phyloP scores from a whole-genome alignment of 805 yeast genomes.

The Sugiyamaella smithiae region DNA sequence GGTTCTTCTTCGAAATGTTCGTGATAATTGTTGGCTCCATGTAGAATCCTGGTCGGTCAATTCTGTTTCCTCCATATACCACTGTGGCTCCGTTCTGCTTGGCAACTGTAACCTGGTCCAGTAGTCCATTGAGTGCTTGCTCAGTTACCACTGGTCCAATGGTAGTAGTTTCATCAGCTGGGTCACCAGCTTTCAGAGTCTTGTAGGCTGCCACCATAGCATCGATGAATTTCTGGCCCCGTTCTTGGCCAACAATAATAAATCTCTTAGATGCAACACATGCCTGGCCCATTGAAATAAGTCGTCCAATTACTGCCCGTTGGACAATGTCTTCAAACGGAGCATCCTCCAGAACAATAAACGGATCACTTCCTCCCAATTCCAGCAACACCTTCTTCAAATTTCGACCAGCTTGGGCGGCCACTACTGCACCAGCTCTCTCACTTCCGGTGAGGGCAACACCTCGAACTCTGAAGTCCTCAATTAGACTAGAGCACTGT shows the following conservation, averaged over 20 bases:
- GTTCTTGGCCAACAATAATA: constrained; percentile 14
- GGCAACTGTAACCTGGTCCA: constrained; percentile 51
- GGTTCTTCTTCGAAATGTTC: constrained; percentile 50
- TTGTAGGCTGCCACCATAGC: not conserved
- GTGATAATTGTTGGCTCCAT: constrained; percentile 55
- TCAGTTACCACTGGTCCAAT: constrained; percentile 49
- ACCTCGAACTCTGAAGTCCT: constrained; percentile 14
- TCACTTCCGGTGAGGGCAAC: constrained; percentile 16
- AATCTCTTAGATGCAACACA: constrained; percentile 40
- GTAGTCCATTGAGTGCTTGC: constrained; percentile 13
- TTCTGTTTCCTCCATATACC: constrained; percentile 55
- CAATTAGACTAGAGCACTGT: constrained; percentile 8
- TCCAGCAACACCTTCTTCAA: constrained; percentile 61
- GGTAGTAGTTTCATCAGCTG: constrained; percentile 49
- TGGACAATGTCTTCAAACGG: constrained; percentile 55
- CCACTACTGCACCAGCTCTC: constrained; percentile 36
- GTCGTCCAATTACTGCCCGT: constrained; percentile 52
- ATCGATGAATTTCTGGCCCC: constrained; percentile 3
- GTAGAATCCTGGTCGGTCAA: constrained; percentile 39
- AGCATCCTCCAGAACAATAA: constrained; percentile 59
- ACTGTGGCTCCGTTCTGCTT: constrained; percentile 52
- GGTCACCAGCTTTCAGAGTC: constrained; percentile 52
- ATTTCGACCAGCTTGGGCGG: constrained; percentile 51
- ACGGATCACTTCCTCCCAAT: constrained; percentile 67
- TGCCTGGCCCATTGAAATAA: constrained; percentile 62